These are phyloP conservation scores for Haematococcus lacustris DNA, from an alignment of 139 green algal genomes.

Conservation along the genomic window DNA sequence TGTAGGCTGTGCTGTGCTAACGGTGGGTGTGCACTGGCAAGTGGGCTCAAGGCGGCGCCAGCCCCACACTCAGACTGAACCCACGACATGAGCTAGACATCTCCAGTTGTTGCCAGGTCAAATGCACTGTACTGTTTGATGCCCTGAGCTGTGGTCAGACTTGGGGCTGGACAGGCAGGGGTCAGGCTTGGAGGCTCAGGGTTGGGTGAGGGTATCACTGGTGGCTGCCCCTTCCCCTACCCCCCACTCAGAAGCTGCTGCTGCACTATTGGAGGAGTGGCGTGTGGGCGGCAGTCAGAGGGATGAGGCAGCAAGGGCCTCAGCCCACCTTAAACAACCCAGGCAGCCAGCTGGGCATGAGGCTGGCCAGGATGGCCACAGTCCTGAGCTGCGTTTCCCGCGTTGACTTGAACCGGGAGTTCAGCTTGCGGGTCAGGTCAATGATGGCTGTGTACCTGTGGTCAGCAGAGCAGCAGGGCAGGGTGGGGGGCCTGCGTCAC, in stretches of 20 bases:
- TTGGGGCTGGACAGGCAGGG: too few relatives aligned
- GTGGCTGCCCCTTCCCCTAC: background rate
- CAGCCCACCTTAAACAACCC: constrained; percentile 54
- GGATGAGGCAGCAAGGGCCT: background rate
- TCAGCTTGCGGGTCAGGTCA: constrained; percentile 72
- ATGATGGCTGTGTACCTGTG: constrained; percentile 79
- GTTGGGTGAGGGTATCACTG: background rate
- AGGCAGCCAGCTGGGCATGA: constrained; percentile 80
- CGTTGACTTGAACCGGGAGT: constrained; percentile 39
- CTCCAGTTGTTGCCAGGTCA: too few relatives aligned
- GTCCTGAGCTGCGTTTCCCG: constrained; percentile 58
- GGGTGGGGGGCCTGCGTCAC: background rate
- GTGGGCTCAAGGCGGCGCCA: too few relatives aligned
- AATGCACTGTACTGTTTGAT: too few relatives aligned
- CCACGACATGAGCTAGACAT: too few relatives aligned
- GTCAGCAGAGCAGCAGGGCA: background rate
- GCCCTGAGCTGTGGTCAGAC: too few relatives aligned
- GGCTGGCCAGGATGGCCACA: constrained; percentile 53
- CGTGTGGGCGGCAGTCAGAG: too few relatives aligned
- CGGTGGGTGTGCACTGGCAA: too few relatives aligned
- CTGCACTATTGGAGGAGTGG: too few relatives aligned
- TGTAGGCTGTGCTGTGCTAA: too few relatives aligned
- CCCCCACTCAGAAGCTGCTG: background rate
- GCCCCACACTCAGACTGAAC: too few relatives aligned
- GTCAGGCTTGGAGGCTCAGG: background rate